Conservation (phyloP, 345 rosid genomes). For the Camelina neglecta region DNA sequence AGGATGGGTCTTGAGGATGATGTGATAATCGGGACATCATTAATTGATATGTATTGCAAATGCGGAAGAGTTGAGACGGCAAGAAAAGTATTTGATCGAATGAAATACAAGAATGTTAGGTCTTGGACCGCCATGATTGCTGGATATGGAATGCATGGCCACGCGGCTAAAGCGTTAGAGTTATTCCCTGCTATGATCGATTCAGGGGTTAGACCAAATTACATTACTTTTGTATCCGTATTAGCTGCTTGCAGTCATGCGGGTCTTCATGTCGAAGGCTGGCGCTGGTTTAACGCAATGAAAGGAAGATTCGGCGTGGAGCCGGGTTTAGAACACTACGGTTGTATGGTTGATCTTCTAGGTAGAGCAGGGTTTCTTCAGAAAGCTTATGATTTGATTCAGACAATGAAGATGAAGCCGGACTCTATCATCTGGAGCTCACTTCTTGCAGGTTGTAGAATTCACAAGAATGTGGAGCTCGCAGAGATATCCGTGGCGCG, state of each 20-base stretch:
- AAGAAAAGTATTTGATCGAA: conserved; percentile 62
- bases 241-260: conserved; percentile 86
- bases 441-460: conserved; percentile 86
- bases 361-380: conserved; percentile 76
- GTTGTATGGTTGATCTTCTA: conserved; percentile 95
- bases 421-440: conserved; percentile 87
- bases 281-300: conserved; percentile 84
- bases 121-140: conserved; percentile 90
- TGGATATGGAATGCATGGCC: conserved; percentile 90
- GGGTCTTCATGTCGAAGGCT: conserved; percentile 75
- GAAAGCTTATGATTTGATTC: conserved; percentile 70
- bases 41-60: conserved; percentile 89
- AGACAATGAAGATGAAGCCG: conserved; percentile 74
- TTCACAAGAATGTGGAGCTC: conserved; percentile 83
- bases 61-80: conserved; percentile 78
- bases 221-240: conserved; percentile 80
- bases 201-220: conserved; percentile 69
- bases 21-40: conserved; percentile 71
- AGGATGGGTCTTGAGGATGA: conserved; percentile 70
- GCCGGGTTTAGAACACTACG: conserved; percentile 84
- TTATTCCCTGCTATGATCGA: conserved; percentile 69
- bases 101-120: conserved; percentile 76
- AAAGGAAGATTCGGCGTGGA: conserved; percentile 56
- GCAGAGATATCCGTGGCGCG: conserved; percentile 70
- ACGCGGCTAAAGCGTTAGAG: conserved; percentile 71